Base-by-base conservation (phyloP, 148 eudicot species). In the Vaccinium darrowii region DNA sequence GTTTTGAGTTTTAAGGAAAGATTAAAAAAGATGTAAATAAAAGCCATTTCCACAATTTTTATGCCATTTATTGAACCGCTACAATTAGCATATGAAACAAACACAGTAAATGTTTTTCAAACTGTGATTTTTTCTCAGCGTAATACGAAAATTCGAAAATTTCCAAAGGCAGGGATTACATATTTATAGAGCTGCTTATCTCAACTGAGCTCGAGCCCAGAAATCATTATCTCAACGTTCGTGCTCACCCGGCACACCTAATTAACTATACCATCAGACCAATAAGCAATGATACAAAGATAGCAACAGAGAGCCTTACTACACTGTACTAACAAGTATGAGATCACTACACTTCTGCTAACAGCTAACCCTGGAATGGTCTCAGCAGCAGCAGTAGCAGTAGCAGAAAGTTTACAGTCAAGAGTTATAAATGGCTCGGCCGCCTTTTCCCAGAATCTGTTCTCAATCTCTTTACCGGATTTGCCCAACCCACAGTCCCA, bases 381-480 rank as follows among this genome's bases (percentile, higher is more conserved):
- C 51, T 51, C 79, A 79, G 53, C 65, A 65, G 74, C 16, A 76
- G 49, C 30, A 25, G 73, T 4, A 65, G 25, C 36, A 67, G 15
- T 7, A 30, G 30, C 30, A 65, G 30, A 27, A 65, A 65, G 72
- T 65, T 65, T 3, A 65, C 30, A 65, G 72, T 65, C 72, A 63
- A 58, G 71, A 12, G 75, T 92, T 90, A 96, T 76, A 92, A 84
- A 86, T 93, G 93, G 89, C 97, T 96, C 13, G 97, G 97, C 36
- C 98, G 86, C 87, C 98, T 88, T 84, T 90, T 96, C 71, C 94
- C 98, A 21, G 93, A 88, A 88, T 92, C 99, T 12, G 98, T 93
- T 90, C 99, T 92, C 91, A 91, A 78, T 81, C 93, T 89, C 90
- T 94, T 96, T 23, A 96, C 99, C 16, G 94, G 98, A 76, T 94